A percentile compares a stretch with the other conserved stretches of the same genome.
These are phyloP conservation scores for Filobasidium floriforme DNA, from an alignment of 768 basidiomycete genomes.

Conservation along the genomic window DNA sequence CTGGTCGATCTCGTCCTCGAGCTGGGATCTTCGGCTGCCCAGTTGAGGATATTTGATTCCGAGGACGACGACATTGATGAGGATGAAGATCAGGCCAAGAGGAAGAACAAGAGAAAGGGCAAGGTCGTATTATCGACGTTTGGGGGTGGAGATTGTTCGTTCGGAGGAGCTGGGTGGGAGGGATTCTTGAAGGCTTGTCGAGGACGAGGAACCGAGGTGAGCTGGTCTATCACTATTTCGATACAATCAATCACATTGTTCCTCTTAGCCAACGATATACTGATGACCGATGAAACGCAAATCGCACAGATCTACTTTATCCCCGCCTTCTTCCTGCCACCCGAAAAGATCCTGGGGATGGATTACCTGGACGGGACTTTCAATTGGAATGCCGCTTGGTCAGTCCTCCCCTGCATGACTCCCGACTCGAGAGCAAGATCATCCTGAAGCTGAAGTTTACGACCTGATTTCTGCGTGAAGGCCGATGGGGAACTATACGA, in stretches of 20 bases:
- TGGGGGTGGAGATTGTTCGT: conserved; percentile 34
- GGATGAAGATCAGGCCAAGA: background rate
- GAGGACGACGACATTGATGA: background rate
- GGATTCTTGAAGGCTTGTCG: conserved; percentile 30
- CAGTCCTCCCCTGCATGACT: no score
- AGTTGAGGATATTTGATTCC: conserved; percentile 11
- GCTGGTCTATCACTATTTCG: no score
- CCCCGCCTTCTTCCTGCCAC: conserved; percentile 44
- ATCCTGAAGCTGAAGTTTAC: background rate
- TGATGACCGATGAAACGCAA: no score
- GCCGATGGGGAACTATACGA: conserved; percentile 31
- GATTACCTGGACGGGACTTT: conserved; percentile 38
- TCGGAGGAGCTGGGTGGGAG: conserved; percentile 37
- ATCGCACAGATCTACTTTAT: conserved; percentile 41
- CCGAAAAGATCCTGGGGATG: conserved; percentile 32
- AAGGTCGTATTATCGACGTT: conserved; percentile 39
- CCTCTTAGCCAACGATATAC: no score
- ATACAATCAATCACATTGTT: no score
- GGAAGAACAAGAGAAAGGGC: conserved; percentile 16
- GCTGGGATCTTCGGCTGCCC: conserved; percentile 17
- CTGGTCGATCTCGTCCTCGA: conserved; percentile 24
- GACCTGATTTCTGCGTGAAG: conserved; percentile 10
- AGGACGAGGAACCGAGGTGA: conserved; percentile 28
- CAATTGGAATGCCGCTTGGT: conserved; percentile 45
- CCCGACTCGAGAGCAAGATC: background rate